Evolutionary conservation across 1,284 basidiomycete genomes (phyloP).

Genomic region (Pholiota adiposa): DNA sequence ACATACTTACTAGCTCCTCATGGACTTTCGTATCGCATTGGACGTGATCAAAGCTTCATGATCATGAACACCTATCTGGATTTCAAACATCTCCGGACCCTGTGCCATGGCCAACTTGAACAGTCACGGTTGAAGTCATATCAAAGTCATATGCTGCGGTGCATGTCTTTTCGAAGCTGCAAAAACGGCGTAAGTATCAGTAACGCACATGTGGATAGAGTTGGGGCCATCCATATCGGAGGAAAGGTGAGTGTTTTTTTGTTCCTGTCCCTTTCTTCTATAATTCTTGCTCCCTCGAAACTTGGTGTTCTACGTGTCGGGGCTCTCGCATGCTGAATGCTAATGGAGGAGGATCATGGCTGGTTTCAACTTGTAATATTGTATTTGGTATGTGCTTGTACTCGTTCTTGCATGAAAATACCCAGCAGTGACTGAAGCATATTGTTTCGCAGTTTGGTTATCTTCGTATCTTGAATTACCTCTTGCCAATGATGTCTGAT

Average conservation of each 20-base stretch:
- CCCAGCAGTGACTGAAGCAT: background rate
- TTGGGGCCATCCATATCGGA: conserved; percentile 39
- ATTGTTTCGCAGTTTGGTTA: background rate
- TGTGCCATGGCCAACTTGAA: too few species aligned
- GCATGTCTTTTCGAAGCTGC: conserved; percentile 76
- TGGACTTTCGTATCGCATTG: too few species aligned
- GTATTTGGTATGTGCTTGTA: background rate
- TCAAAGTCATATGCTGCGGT: conserved; percentile 77
- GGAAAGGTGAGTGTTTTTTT: conserved; percentile 44
- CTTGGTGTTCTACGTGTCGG: conserved; percentile 68
- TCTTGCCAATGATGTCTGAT: too few species aligned
- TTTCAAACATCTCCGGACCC: too few species aligned
- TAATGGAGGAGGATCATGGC: conserved; percentile 53
- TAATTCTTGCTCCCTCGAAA: too few species aligned
- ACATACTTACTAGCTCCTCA: too few species aligned
- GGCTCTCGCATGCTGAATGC: conserved; percentile 68
- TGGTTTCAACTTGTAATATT: conserved; percentile 44
- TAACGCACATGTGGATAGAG: conserved; percentile 46
- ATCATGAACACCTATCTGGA: too few species aligned
- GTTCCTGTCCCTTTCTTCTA: background rate
- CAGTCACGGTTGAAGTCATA: too few species aligned
- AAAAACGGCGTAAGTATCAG: conserved; percentile 61
- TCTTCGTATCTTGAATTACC: too few species aligned
- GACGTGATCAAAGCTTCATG: too few species aligned
- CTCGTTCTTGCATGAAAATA: background rate